These are phyloP conservation scores for Leishmania amazonensis DNA, from an alignment of 208 protist genomes.

Conservation along the genomic window DNA sequence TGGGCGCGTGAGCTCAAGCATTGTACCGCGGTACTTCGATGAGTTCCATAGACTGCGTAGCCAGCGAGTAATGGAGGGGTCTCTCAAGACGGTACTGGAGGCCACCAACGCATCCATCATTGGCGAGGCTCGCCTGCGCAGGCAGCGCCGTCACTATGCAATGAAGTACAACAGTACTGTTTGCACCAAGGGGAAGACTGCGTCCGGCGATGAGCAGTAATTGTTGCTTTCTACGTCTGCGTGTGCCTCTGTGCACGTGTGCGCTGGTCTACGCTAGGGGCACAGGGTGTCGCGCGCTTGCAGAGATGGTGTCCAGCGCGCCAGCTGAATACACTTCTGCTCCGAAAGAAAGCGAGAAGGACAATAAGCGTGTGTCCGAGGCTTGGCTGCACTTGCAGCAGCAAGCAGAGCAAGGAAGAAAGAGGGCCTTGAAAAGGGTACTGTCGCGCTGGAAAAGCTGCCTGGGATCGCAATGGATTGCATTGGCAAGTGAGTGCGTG, in stretches of 20 bases:
- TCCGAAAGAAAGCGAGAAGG: background rate
- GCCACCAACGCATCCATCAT: slow-evolving; percentile 40
- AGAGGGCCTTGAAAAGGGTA: background rate
- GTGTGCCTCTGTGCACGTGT: background rate
- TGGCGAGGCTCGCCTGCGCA: slow-evolving; percentile 27
- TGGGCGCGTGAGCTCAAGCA: background rate
- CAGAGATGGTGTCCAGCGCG: background rate
- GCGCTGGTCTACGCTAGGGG: background rate
- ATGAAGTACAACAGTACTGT: slow-evolving; percentile 13
- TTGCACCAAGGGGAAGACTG: background rate
- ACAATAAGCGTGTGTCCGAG: background rate
- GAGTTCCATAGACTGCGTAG: slow-evolving; percentile 12
- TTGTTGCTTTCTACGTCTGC: background rate
- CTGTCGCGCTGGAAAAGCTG: background rate
- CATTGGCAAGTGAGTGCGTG: background rate
- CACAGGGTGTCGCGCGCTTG: background rate
- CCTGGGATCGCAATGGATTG: background rate
- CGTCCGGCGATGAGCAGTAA: background rate
- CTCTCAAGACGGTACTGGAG: slow-evolving; percentile 26
- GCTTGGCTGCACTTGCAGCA: background rate
- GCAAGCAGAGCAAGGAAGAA: background rate
- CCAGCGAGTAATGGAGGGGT: slow-evolving; percentile 10
- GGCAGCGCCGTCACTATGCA: slow-evolving; percentile 18
- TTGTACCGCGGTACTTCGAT: slow-evolving; percentile 30
- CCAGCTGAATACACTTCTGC: background rate